Evolutionary conservation across 805 yeast genomes (phyloP).

Genomic region (Peterozyma xylosa): DNA sequence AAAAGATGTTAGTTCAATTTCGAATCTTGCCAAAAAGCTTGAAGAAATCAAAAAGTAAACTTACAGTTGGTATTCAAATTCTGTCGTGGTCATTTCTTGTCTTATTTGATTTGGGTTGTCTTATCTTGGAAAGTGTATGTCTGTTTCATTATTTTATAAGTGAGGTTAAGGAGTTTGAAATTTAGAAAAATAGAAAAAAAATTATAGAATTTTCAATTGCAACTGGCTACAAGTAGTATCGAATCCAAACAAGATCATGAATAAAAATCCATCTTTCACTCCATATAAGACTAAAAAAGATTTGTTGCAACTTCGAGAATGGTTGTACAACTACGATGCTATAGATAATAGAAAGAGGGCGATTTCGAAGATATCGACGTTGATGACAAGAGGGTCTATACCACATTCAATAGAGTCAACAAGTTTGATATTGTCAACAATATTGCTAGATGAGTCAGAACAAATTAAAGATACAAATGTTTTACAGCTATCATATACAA

Average conservation of each 20-base stretch:
- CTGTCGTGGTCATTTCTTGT: too few species aligned
- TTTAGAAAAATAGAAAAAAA: too few species aligned
- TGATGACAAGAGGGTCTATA: constrained; percentile 50
- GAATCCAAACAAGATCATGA: constrained; percentile 5
- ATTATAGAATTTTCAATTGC: too few species aligned
- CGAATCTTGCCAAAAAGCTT: too few species aligned
- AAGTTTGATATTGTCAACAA: constrained; percentile 44
- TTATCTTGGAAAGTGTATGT: too few species aligned
- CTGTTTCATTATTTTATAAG: too few species aligned
- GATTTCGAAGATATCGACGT: constrained; percentile 42
- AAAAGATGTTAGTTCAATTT: too few species aligned
- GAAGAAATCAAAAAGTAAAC: too few species aligned
- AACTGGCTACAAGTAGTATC: too few species aligned
- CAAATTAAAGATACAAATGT: constrained; percentile 17
- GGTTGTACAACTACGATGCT: constrained; percentile 40
- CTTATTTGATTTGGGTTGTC: too few species aligned
- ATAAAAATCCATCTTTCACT: constrained; percentile 21
- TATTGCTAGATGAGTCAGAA: constrained; percentile 30
- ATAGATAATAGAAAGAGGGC: constrained; percentile 34
- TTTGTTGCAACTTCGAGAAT: constrained; percentile 32
- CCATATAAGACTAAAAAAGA: constrained; percentile 33
- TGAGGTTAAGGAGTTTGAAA: too few species aligned
- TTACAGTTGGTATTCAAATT: too few species aligned
- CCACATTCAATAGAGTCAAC: constrained; percentile 74
- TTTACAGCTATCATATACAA: constrained; percentile 48